These are phyloP conservation scores for Puccinia hordei DNA, from an alignment of 1,284 basidiomycete species.

Conservation along the genomic window DNA sequence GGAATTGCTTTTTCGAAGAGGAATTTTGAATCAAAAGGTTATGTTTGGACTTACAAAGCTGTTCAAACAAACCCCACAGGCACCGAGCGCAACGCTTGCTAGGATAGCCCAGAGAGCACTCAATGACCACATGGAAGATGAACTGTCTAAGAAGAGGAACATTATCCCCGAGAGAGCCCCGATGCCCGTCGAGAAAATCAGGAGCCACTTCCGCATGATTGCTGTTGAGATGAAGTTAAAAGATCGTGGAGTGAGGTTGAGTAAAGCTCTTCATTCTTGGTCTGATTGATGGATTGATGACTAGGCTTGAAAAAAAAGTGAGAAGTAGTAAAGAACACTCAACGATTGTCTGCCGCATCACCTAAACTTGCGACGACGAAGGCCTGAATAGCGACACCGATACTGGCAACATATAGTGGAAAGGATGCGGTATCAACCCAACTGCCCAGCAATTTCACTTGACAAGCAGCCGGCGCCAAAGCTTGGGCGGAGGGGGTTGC, in stretches of 20 bases:
- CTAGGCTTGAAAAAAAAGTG: constrained; percentile 6
- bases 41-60: constrained; percentile 70
- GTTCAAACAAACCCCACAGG: constrained; percentile 82
- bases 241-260: background rate
- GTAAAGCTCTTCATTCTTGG: background rate
- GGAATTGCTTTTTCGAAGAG: constrained; percentile 64
- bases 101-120: constrained; percentile 69
- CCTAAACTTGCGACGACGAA: constrained; percentile 87
- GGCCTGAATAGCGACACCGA: constrained; percentile 81
- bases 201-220: constrained; percentile 72
- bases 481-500: background rate
- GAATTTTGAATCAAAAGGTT: constrained; percentile 64
- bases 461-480: background rate
- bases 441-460: constrained; percentile 26
- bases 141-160: constrained; percentile 73
- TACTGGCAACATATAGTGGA: constrained; percentile 74
- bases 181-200: constrained; percentile 71
- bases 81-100: constrained; percentile 80
- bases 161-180: constrained; percentile 70
- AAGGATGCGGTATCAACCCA: constrained; percentile 49
- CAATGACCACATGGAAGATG: constrained; percentile 69
- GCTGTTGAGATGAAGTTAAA: constrained; percentile 62
- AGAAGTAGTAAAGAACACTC: constrained; percentile 58
- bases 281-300: constrained; percentile 35
- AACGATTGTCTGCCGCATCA: constrained; percentile 80